phyloP scores from a whole-genome alignment of 768 basidiomycete genomes.

The Amanita polypyramis region DNA sequence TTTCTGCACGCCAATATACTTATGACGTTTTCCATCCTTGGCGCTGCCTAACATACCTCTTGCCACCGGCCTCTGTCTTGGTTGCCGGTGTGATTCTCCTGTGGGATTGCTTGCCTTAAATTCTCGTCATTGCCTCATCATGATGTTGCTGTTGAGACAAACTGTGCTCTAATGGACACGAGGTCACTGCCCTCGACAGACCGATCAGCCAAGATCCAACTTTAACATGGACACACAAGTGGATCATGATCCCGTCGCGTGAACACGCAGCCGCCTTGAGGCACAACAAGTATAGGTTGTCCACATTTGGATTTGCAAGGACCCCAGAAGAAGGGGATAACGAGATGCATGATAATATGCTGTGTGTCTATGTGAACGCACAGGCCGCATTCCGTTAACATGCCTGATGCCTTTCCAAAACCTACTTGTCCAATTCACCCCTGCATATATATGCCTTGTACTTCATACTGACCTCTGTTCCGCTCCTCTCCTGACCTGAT shows the following conservation, averaged over 20 bases:
- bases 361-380: background rate
- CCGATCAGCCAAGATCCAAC: background rate
- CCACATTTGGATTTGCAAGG: background rate
- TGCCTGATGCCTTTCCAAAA: slow-evolving; percentile 10
- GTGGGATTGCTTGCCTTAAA: too few species aligned
- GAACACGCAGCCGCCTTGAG: slow-evolving; percentile 1
- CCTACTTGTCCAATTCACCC: slow-evolving; percentile 13
- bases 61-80: background rate
- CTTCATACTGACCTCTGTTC: slow-evolving; percentile 9
- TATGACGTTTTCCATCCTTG: background rate
- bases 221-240: too few species aligned
- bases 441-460: slow-evolving; percentile 26
- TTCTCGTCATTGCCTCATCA: too few species aligned
- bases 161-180: background rate
- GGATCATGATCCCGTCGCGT: background rate
- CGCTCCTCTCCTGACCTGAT: slow-evolving; percentile 10
- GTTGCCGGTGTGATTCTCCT: background rate
- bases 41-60: background rate
- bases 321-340: slow-evolving; percentile 10
- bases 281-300: background rate
- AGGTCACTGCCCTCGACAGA: background rate
- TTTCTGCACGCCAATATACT: background rate
- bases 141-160: background rate
- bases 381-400: slow-evolving; percentile 6
- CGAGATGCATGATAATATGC: slow-evolving; percentile 12